These are phyloP conservation scores for Hygrocybe punicea DNA, from an alignment of 768 basidiomycete genomes.

Conservation along the genomic window DNA sequence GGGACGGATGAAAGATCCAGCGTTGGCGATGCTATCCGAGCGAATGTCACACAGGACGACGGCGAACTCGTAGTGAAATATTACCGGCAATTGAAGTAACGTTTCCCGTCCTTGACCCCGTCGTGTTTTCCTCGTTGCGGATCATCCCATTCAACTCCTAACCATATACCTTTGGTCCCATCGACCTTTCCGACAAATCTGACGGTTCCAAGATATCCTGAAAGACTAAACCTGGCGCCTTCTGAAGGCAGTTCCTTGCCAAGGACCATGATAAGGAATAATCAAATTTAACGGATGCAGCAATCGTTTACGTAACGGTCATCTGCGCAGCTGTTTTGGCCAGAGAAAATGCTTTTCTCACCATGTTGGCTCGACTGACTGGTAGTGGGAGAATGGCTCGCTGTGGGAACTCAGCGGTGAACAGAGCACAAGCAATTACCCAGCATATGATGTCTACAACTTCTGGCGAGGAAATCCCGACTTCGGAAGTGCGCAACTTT, in stretches of 20 bases:
- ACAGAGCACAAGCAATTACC: slow-evolving; percentile 44
- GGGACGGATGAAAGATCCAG: slow-evolving; percentile 81
- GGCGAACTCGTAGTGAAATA: slow-evolving; percentile 16
- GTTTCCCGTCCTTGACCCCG: slow-evolving; percentile 71
- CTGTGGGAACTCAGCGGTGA: slow-evolving; percentile 34
- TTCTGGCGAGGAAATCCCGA: slow-evolving; percentile 20
- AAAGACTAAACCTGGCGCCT: slow-evolving; percentile 55
- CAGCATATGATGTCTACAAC: slow-evolving; percentile 49
- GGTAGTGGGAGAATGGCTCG: slow-evolving; percentile 41
- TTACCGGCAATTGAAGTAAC: slow-evolving; percentile 79
- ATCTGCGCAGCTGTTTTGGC: background rate
- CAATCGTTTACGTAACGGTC: background rate
- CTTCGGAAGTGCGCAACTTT: slow-evolving; percentile 36
- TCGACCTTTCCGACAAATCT: slow-evolving; percentile 64
- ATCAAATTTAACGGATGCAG: no score
- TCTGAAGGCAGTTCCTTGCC: slow-evolving; percentile 32
- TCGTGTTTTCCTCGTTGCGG: slow-evolving; percentile 81
- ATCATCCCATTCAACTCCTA: slow-evolving; percentile 99
- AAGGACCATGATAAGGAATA: slow-evolving; percentile 17
- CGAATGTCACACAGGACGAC: slow-evolving; percentile 10
- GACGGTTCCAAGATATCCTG: slow-evolving; percentile 63
- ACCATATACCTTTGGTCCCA: slow-evolving; percentile 67
- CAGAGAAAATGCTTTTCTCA: background rate
- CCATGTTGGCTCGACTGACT: slow-evolving; percentile 12
- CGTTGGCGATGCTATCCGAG: slow-evolving; percentile 47